Base-by-base conservation (phyloP, 1,284 basidiomycete species). In the Pholiota adiposa region DNA sequence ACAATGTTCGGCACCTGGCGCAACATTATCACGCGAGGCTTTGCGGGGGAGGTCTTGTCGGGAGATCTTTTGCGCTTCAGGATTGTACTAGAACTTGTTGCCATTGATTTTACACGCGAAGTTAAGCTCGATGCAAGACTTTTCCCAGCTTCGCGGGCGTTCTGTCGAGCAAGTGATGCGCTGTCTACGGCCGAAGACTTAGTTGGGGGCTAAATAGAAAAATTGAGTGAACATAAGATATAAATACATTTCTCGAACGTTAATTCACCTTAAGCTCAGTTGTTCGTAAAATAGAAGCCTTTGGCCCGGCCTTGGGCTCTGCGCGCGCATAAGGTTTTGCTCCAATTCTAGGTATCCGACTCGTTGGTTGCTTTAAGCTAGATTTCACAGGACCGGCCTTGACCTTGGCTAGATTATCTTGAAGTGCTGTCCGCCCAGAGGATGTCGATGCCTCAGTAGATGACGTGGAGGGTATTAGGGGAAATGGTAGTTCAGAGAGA, bases 271-370 rank as follows among this genome's bases (percentile, higher is more conserved):
- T 67, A 25, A 61, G 57, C 40, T 68, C 65, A 25, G 60, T 62
- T 31, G 56, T 62, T 44, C 66, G 67, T 51, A 62, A 34, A 7
- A 56, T 53, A 7, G 65, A 46, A 31, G 60, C 50, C 27, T 65
- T 69, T 12, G 60, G 61, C n/a, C 56, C 58, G 12, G 57, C 38
- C 41, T 66, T 72, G 9, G 62, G 54, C 38, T 55, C 34, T 16
- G 82, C 79, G 61, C 84, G 78, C 25, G 81, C 74, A 70, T 91
- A 91, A 0, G 89, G 88, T 62, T 90, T 90, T 16, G 72, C 71
- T 29, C 83, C 85, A 53, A 87, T 85, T 54, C 90, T 77, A 6
- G 90, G 89, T 64, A 92, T 92, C 71, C 80, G 82, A 71, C 89
- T 90, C 0, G 77, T 77, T 1, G 80, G 74, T 64, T 88, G 85